Percentiles rank a stretch among this genome's conserved stretches.
These are phyloP conservation scores for Lentinula boryana DNA, from an alignment of 768 basidiomycete species.

Conservation along the genomic window DNA sequence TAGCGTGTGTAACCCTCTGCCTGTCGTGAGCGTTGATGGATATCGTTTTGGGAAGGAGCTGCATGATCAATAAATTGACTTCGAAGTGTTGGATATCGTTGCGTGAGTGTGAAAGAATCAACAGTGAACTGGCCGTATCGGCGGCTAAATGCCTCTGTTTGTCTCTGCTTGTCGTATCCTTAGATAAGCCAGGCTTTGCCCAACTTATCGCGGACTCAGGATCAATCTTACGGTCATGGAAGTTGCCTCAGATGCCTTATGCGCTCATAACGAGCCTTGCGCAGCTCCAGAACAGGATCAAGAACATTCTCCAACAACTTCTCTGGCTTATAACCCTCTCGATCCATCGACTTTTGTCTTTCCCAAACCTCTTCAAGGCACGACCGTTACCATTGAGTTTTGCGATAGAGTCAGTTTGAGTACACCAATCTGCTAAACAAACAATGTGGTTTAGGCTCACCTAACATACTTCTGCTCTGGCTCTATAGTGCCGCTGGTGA, in stretches of 20 bases:
- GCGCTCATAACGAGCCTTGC: not conserved
- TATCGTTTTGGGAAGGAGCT: no score
- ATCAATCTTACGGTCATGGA: not conserved
- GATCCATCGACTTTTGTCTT: constrained; percentile 52
- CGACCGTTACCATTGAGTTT: constrained; percentile 82
- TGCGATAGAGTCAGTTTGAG: constrained; percentile 72
- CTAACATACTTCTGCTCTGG: not conserved
- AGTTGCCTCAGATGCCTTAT: not conserved
- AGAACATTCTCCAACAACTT: not conserved
- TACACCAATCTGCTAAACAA: not conserved
- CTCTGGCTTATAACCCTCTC: constrained; percentile 10
- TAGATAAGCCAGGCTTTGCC: no score
- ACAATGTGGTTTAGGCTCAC: no score
- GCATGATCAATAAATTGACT: no score
- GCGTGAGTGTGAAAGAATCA: no score
- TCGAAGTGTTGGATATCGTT: no score
- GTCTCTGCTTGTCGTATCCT: no score
- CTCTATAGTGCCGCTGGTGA: constrained; percentile 72
- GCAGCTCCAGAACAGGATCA: not conserved
- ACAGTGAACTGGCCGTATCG: no score
- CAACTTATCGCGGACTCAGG: no score
- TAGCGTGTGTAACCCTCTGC: no score
- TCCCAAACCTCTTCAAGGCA: constrained; percentile 35
- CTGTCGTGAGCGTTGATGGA: no score
- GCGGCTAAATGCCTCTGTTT: no score